Evolutionary conservation across 495 filamentous ascomycete genomes (phyloP), one percentile per base, ranked within the genome.

Genomic region (Amniculicola lignicola): DNA sequence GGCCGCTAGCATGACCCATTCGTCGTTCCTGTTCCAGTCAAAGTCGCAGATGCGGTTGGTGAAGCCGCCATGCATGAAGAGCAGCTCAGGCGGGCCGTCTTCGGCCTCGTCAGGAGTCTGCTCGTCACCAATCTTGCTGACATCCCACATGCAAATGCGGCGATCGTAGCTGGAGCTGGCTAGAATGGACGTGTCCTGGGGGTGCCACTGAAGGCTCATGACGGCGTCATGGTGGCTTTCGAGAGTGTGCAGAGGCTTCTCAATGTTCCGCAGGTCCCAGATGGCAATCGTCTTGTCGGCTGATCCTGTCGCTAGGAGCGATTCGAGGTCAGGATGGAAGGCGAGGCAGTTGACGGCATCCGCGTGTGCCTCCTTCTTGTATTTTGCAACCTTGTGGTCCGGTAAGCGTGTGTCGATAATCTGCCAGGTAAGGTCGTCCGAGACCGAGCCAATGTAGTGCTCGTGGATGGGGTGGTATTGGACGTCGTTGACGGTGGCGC

Each of bases 21-120:
- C 90, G 64, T 96, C 88, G 63, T 90, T 96, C 54, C 83, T 79
- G 68, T 97, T 99, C 91, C 92, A 99, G 75, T 85, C 90, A 63
- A 99, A 97, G 70, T 99, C 94, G 9, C 87, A 87, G 35, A 99
- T 83, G 49, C 91, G 86, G 68, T 96, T 95, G 14, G 92, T 99
- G 73, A 97, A 94, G 19, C 94, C 94, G 54, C 93, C 94, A 63
- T 99, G 94, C 93, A 99, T 99, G 69, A 99, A 99, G 44, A 64
- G 61, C 86, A 99, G 77, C 69, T 99, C 94, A 35, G 94, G 93
- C 7, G 90, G 88, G 0, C 94, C 94, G 69, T 99, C 94, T 60
- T 97, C 94, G n/a, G 82, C 82, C 71, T 99, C 94, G 51, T 97
- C 94, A 0, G 89, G 87, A 6, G 84, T 86, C 72, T 97, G 94